Evolutionary conservation across 2,329 filamentous ascomycete genomes (phyloP), one percentile per base, ranked within the genome.

Genomic region (Chaetomium globosum): DNA sequence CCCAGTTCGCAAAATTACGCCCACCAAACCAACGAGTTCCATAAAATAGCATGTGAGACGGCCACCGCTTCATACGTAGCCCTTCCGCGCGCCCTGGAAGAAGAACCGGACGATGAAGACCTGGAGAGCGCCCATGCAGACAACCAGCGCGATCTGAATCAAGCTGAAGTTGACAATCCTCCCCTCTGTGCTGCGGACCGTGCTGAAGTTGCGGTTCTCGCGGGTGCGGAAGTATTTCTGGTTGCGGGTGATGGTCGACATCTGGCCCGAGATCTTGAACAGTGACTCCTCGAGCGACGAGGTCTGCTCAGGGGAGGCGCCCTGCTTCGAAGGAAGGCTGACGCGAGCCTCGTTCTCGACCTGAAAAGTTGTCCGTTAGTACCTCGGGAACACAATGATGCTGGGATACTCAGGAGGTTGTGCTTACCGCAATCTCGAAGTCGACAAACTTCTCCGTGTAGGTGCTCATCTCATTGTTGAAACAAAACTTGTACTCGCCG

Each of bases 151-250:
- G 70, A 91, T 90, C 82, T 99, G 95, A 73, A 98, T 90, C 75
- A 99, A 83, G 77, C 92, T 96, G 79, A 99, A 97, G 80, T 97
- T 98, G 82, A 97, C 93, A 74, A 99, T 99, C 69, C 95, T 86
- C 77, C 87, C 87, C 83, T 99, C 95, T 49, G 95, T 99, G 81
- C 93, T 97, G 77, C 92, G 86, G 73, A 99, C 95, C 10, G 95
- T 99, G 81, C 92, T 96, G 81, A 99, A 98, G 81, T 99, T 99
- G 68, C 95, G 87, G 85, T 99, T 99, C 84, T 99, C 95, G 71
- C 95, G 89, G 2, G 95, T 99, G 69, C 96, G 91, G 88, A 99
- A 99, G 83, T 99, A 99, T 78, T 99, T 99, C 76, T 99, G 95
- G 82, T 97, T 97, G 74, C 95, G 87, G 51, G 91, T 93, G 75